A percentile compares a stretch with the other conserved stretches of the same genome.
Evolutionary conservation across 257 asterid species (phyloP).

Genomic region (Capsicum rhomboideum): DNA sequence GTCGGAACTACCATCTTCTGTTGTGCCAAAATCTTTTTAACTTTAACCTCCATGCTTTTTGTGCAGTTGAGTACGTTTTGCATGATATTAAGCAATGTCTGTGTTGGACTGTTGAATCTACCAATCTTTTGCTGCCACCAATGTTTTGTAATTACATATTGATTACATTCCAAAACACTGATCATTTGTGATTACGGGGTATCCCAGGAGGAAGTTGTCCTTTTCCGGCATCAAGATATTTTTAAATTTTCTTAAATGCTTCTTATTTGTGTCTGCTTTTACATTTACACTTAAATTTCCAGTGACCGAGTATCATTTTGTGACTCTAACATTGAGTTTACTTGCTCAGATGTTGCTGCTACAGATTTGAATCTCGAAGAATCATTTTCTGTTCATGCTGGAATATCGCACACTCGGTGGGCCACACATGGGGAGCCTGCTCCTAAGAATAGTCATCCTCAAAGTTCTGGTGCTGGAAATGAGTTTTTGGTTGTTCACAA

Average conservation of each 20-base stretch:
- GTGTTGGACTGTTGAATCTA: background rate
- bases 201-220: background rate
- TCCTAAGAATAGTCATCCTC: constrained; percentile 96
- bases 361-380: constrained; percentile 76
- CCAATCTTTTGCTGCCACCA: background rate
- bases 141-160: background rate
- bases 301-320: background rate
- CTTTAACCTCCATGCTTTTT: background rate
- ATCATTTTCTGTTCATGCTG: constrained; percentile 78
- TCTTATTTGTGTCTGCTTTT: background rate
- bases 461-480: constrained; percentile 66
- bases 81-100: background rate
- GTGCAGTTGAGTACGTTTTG: background rate
- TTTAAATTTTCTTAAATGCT: background rate
- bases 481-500: constrained; percentile 94
- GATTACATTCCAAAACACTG: background rate
- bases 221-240: background rate
- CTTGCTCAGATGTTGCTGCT: constrained; percentile 64
- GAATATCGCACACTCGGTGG: constrained; percentile 99
- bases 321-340: background rate
- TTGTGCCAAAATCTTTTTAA: background rate
- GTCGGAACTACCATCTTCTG: background rate
- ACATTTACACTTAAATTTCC: background rate
- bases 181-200: background rate
- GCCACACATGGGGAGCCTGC: constrained; percentile 99